A percentile compares a stretch with the other conserved stretches of the same genome.
Conservation (phyloP, 495 filamentous ascomycete species). For the Penicillium crystallinum region DNA sequence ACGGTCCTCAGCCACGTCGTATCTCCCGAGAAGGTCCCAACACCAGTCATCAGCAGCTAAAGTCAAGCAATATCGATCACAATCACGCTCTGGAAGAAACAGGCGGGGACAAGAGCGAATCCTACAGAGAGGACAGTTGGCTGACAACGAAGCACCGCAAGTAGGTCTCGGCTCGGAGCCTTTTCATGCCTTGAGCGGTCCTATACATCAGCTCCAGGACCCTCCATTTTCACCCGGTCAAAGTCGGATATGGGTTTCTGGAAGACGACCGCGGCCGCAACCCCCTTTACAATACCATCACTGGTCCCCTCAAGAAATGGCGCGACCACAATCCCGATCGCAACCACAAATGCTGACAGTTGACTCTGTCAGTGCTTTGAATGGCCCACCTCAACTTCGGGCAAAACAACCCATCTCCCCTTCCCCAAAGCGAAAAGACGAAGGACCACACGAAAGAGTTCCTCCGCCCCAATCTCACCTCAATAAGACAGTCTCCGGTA, state of each 20-base stretch:
- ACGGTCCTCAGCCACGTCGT: neutral
- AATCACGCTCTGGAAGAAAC: neutral
- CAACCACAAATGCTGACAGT: slow-evolving; percentile 21
- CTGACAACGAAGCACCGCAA: neutral
- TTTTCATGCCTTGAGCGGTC: neutral
- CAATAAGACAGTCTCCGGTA: neutral
- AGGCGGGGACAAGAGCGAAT: neutral
- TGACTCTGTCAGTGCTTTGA: slow-evolving; percentile 14
- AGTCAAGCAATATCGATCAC: neutral
- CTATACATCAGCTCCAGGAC: neutral
- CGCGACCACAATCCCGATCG: slow-evolving; percentile 18
- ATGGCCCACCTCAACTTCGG: slow-evolving; percentile 24
- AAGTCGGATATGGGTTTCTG: too few relatives aligned
- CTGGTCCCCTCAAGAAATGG: slow-evolving; percentile 68
- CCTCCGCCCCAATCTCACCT: slow-evolving; percentile 31
- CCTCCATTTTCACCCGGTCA: neutral
- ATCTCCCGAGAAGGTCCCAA: neutral
- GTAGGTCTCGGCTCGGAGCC: neutral
- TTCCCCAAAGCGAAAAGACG: slow-evolving; percentile 40
- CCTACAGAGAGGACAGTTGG: neutral
- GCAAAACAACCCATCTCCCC: slow-evolving; percentile 32
- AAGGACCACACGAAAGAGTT: slow-evolving; percentile 31
- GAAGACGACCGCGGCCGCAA: neutral
- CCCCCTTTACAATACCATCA: slow-evolving; percentile 48
- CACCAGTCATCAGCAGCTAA: neutral